Evolutionary conservation across 768 basidiomycete genomes (phyloP).

Genomic region (Tricholoma furcatifolium): DNA sequence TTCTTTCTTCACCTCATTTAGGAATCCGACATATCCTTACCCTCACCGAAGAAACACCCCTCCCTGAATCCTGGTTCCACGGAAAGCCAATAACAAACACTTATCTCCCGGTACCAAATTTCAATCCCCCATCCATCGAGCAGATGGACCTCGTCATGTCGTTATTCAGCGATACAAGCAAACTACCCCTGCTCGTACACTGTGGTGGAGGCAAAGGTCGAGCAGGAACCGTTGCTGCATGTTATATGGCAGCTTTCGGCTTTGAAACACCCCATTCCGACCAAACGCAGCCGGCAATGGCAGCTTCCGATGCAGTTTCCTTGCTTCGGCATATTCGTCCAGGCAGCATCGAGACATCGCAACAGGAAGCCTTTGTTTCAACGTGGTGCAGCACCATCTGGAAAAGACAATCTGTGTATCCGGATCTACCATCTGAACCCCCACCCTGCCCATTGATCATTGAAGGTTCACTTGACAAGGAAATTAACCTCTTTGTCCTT

Average conservation of each 20-base stretch:
- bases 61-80: constrained; percentile 46
- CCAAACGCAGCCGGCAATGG: constrained; percentile 45
- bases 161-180: constrained; percentile 41
- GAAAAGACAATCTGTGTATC: constrained; percentile 53
- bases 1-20: constrained; percentile 43
- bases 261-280: constrained; percentile 41
- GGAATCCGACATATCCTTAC: constrained; percentile 59
- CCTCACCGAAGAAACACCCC: constrained; percentile 56
- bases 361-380: constrained; percentile 58
- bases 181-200: constrained; percentile 53
- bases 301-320: constrained; percentile 47
- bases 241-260: constrained; percentile 57
- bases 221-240: constrained; percentile 61
- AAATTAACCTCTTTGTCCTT: constrained; percentile 47
- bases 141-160: constrained; percentile 58
- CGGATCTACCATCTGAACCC: constrained; percentile 50
- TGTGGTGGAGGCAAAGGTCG: constrained; percentile 66
- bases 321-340: constrained; percentile 50
- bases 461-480: constrained; percentile 35
- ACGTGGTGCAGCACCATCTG: constrained; percentile 58
- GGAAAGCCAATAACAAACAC: constrained; percentile 47
- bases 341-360: constrained; percentile 53
- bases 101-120: constrained; percentile 55
- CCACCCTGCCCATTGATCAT: constrained; percentile 44
- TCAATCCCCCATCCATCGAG: constrained; percentile 52